Conservation (phyloP, 2,329 filamentous ascomycete species). For the Penicillium olsonii region DNA sequence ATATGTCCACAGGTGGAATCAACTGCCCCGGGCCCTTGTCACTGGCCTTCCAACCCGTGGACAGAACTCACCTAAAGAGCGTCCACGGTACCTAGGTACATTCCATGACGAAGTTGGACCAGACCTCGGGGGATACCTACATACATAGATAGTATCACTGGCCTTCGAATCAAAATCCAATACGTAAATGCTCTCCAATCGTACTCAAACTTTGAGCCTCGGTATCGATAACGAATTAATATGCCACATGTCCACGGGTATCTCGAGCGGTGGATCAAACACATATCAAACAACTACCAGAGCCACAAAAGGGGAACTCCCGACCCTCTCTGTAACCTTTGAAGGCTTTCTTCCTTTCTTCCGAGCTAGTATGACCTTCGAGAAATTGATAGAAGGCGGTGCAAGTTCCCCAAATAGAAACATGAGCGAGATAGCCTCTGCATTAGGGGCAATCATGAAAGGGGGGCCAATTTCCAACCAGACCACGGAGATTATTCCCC, state of each 20-base stretch:
- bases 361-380: neutral
- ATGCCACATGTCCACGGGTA: neutral
- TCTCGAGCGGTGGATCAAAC: neutral
- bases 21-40: too few relatives aligned
- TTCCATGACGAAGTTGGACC: too few relatives aligned
- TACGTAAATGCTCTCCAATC: too few relatives aligned
- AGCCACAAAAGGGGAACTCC: neutral
- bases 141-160: too few relatives aligned
- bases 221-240: neutral
- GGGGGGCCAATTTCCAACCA: conserved; percentile 2
- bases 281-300: neutral
- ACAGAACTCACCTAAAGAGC: too few relatives aligned
- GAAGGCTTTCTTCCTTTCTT: neutral
- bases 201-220: neutral
- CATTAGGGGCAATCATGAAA: conserved; percentile 1
- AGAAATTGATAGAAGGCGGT: conserved; percentile 8
- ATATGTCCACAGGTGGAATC: too few relatives aligned
- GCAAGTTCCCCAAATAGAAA: neutral
- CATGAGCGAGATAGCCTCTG: neutral
- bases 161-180: too few relatives aligned
- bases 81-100: too few relatives aligned
- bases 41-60: too few relatives aligned
- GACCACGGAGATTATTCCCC: conserved; percentile 5
- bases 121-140: too few relatives aligned
- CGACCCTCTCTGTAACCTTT: neutral